These are phyloP conservation scores for Neofusicoccum laricinum DNA, from an alignment of 2,329 filamentous ascomycete species.

Conservation along the genomic window DNA sequence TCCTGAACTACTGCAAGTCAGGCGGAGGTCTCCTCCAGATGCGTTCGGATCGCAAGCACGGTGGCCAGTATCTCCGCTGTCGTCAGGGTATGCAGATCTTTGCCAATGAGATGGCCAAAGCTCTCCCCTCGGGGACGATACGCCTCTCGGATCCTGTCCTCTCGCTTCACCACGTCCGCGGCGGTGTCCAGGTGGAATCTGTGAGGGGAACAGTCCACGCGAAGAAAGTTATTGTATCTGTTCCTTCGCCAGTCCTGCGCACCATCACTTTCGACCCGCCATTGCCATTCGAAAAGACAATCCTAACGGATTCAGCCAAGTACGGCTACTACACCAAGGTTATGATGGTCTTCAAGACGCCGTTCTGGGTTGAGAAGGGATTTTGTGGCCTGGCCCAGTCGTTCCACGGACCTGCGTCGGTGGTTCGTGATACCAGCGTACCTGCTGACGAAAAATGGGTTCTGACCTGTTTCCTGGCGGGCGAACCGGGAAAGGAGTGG, in stretches of 20 bases:
- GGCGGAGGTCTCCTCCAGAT: slow-evolving; percentile 52
- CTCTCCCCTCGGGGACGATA: slow-evolving; percentile 29
- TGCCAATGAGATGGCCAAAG: slow-evolving; percentile 35
- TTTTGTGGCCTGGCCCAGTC: slow-evolving; percentile 48
- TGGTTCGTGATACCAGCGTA: slow-evolving; percentile 29
- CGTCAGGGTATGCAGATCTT: slow-evolving; percentile 42
- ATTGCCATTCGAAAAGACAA: slow-evolving; percentile 43
- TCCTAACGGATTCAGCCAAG: slow-evolving; percentile 32
- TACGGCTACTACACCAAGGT: slow-evolving; percentile 52
- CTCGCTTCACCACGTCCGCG: slow-evolving; percentile 27
- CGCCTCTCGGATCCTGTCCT: slow-evolving; percentile 32
- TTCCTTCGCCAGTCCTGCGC: slow-evolving; percentile 46
- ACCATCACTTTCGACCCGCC: slow-evolving; percentile 48
- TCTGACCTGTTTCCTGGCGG: slow-evolving; percentile 44
- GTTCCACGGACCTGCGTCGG: slow-evolving; percentile 32
- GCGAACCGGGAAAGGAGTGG: slow-evolving; percentile 38
- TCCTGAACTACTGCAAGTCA: slow-evolving; percentile 55
- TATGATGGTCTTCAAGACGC: slow-evolving; percentile 45
- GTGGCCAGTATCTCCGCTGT: slow-evolving; percentile 53
- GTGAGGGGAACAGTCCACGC: slow-evolving; percentile 32
- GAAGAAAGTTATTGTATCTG: slow-evolving; percentile 48
- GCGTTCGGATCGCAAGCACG: slow-evolving; percentile 51
- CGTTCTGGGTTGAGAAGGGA: slow-evolving; percentile 47
- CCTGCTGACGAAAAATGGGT: slow-evolving; percentile 25
- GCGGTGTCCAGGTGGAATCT: slow-evolving; percentile 24